Percentiles rank a stretch among this genome's conserved stretches.
These are phyloP conservation scores for Aurifilum marmelostoma DNA, from an alignment of 2,329 filamentous ascomycete species.

Conservation along the genomic window DNA sequence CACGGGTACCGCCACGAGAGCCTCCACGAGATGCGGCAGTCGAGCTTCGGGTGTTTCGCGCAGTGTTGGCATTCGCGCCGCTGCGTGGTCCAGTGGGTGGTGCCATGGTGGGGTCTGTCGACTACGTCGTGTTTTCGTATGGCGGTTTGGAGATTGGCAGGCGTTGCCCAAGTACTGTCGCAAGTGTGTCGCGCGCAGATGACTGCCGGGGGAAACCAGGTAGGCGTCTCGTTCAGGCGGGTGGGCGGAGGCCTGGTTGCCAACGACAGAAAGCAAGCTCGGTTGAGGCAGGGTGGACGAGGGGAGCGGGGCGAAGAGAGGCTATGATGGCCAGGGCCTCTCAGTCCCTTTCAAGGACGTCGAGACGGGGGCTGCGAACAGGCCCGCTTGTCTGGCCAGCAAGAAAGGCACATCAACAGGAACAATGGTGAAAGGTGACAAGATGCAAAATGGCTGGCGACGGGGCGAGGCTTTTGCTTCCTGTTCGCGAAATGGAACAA, in stretches of 20 bases:
- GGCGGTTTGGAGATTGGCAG: background rate
- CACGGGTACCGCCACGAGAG: slow-evolving; percentile 37
- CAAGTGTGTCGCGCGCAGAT: slow-evolving; percentile 3
- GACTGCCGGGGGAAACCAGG: background rate
- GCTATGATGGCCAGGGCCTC: slow-evolving; percentile 3
- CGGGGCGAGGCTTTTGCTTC: slow-evolving; percentile 6
- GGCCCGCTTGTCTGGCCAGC: background rate
- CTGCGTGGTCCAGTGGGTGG: slow-evolving; percentile 32
- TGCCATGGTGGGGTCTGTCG: slow-evolving; percentile 33
- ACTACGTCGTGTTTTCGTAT: background rate
- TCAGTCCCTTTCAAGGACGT: slow-evolving; percentile 19
- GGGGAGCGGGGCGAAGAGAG: background rate
- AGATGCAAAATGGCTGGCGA: background rate
- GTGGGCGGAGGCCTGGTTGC: background rate
- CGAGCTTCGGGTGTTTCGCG: slow-evolving; percentile 27
- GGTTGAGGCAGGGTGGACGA: slow-evolving; percentile 6
- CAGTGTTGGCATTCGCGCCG: slow-evolving; percentile 27
- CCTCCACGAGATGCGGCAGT: slow-evolving; percentile 14
- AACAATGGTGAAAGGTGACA: slow-evolving; percentile 8
- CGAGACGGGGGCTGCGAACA: background rate
- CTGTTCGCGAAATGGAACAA: slow-evolving; percentile 9
- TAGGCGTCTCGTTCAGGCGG: background rate
- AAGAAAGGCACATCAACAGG: slow-evolving; percentile 4
- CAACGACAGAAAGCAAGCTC: background rate
- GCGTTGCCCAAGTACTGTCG: slow-evolving; percentile 6